Base-by-base conservation (phyloP, 1,284 basidiomycete genomes). In the Bondarzewia mesenterica region DNA sequence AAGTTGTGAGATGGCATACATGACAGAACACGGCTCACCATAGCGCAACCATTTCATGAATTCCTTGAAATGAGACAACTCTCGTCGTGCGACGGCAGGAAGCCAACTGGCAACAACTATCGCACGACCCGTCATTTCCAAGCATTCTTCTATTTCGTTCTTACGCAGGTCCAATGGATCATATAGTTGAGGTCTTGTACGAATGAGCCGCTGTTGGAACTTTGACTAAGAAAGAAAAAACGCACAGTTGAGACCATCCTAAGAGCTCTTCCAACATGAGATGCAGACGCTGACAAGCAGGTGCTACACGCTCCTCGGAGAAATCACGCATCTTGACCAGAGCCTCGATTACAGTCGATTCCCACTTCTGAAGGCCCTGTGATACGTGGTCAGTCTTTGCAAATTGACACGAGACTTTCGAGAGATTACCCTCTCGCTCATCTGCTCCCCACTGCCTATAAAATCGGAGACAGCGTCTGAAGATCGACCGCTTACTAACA, bases 311-410 rank as follows among this genome's bases (percentile, higher is more conserved):
- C 54, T 80, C 77, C 59, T 85, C 83, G 21, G 82, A 73, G 58
- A 74, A 79, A 62, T 90, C 84, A 48, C 86, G 82, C 53, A 89
- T 64, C 60, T 80, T 85, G 29, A 73, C 69, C 47, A 90, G 63
- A 18, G 85, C 77, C 52, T 89, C 85, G 14, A 72, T 70, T 56
- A 89, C 75, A 4, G 77, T 80, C 3, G 76, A 71, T 59, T 90
- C 86, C 87, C 87, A 90, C 61, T 87, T 88, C 61, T 82, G 79
- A 48, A 89, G 70, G 46, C 78, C 77, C 86, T 89, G 42, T 20
- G 16, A 44, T 18, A 21, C 40, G 26, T 22, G 35, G 60, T 49
- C 53, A 56, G 52, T 45, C 43, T 36, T 43, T 51, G 53, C 23
- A 22, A n/a, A 22, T 10, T 47, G 59, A 7, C n/a, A n/a, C n/a